Conservation (phyloP, 371 early-diverging fungal species). For the Coemansia sp. region DNA sequence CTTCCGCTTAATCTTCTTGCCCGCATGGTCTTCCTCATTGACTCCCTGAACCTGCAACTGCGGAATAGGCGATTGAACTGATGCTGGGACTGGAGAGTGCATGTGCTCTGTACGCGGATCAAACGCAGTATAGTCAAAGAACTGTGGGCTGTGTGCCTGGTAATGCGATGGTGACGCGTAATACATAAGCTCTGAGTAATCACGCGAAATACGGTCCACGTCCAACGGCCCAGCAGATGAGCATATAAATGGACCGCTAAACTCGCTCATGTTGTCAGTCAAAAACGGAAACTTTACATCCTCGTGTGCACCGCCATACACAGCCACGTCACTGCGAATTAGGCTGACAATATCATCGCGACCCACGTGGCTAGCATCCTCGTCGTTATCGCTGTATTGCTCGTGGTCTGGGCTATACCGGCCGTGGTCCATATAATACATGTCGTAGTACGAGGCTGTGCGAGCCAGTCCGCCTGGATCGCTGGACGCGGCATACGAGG, state of each 20-base stretch:
- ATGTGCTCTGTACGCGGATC: not conserved
- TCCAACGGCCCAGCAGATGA: constrained; percentile 23
- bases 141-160: constrained; percentile 2
- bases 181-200: constrained; percentile 6
- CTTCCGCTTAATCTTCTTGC: constrained; percentile 14
- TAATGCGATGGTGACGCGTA: not conserved
- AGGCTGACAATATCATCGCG: constrained; percentile 26
- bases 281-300: constrained; percentile 45
- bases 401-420: not conserved
- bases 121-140: not conserved
- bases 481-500: constrained; percentile 34
- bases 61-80: not conserved
- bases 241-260: constrained; percentile 26
- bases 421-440: constrained; percentile 24
- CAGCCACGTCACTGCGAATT: constrained; percentile 41
- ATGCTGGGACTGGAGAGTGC: not conserved
- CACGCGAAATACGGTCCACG: constrained; percentile 5
- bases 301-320: constrained; percentile 38
- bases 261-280: constrained; percentile 42
- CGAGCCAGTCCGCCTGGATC: constrained; percentile 31
- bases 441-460: constrained; percentile 28
- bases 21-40: not conserved
- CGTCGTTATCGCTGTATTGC: not conserved
- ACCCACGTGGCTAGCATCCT: not conserved
- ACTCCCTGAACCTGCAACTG: not conserved